Percentiles rank a stretch among this genome's conserved stretches.
These are phyloP conservation scores for Microbotryum saponariae DNA, from an alignment of 1,284 basidiomycete genomes.

Conservation along the genomic window DNA sequence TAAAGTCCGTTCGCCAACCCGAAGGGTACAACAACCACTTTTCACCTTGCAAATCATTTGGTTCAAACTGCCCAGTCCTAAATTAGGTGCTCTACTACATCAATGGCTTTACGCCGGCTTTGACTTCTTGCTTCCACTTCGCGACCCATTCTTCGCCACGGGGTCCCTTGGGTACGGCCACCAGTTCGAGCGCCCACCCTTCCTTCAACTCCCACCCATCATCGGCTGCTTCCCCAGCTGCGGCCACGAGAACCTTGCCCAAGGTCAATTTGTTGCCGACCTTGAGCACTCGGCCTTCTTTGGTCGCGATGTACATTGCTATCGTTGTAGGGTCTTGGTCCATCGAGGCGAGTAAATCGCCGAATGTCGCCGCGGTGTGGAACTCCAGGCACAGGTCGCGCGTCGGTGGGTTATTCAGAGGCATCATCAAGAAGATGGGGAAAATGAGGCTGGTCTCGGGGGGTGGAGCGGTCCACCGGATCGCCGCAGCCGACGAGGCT, in stretches of 20 bases:
- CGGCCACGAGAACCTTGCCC: constrained; percentile 56
- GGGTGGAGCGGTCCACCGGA: constrained; percentile 51
- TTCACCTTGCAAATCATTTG: too few relatives aligned
- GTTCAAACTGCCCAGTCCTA: too few relatives aligned
- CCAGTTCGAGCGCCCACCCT: constrained; percentile 61
- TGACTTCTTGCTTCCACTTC: constrained; percentile 61
- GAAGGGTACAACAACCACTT: too few relatives aligned
- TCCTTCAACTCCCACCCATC: constrained; percentile 74
- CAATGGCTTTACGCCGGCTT: constrained; percentile 17
- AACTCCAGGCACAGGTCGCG: constrained; percentile 83
- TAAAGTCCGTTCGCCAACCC: too few relatives aligned
- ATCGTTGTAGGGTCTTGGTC: constrained; percentile 67
- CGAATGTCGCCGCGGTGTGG: constrained; percentile 75
- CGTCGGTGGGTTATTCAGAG: constrained; percentile 60
- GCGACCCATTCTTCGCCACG: constrained; percentile 79
- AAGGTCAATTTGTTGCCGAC: constrained; percentile 82
- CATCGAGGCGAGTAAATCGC: constrained; percentile 58
- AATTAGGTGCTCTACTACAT: constrained; percentile 5
- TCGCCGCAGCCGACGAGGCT: constrained; percentile 37
- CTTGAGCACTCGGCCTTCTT: constrained; percentile 67
- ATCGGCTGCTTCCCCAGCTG: constrained; percentile 53
- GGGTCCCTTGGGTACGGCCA: constrained; percentile 73
- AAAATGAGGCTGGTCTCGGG: constrained; percentile 62
- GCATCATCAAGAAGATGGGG: constrained; percentile 88
- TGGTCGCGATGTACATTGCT: constrained; percentile 78